Evolutionary conservation across 192 early-diverging fungal species (phyloP).

Genomic region (Obelidium mucronatum): DNA sequence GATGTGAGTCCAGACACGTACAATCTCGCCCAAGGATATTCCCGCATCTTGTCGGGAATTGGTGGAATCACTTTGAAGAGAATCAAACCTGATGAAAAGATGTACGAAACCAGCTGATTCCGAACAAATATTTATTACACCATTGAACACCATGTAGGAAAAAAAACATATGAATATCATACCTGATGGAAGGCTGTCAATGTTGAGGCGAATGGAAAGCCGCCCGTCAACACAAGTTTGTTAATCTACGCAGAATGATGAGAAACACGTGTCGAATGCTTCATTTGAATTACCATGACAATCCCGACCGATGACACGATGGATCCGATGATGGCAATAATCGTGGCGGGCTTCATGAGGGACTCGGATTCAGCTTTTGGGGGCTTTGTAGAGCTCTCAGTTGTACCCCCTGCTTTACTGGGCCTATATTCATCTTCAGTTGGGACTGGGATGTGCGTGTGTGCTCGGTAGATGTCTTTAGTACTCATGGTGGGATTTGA

Average conservation of each 20-base stretch:
- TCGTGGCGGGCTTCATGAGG: neutral
- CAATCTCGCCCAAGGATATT: neutral
- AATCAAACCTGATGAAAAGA: constrained; percentile 20
- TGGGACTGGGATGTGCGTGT: too few species aligned
- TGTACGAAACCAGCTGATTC: neutral
- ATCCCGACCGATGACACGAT: constrained; percentile 28
- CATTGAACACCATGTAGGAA: neutral
- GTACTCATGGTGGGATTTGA: too few species aligned
- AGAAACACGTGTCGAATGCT: neutral
- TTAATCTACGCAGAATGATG: constrained; percentile 3
- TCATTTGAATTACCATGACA: constrained; percentile 17
- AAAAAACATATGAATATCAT: neutral
- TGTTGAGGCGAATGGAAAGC: constrained; percentile 29
- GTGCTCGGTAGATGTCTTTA: too few species aligned
- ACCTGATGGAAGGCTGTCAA: constrained; percentile 36
- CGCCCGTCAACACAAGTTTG: constrained; percentile 29
- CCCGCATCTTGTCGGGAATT: constrained; percentile 17
- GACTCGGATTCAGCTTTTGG: too few species aligned
- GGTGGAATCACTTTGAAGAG: constrained; percentile 19
- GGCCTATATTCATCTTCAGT: too few species aligned
- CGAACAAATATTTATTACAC: neutral
- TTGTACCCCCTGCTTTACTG: too few species aligned
- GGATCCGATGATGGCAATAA: constrained; percentile 28
- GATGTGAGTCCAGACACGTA: constrained; percentile 1
- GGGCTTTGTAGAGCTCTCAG: too few species aligned